Evolutionary conservation across 2,329 filamentous ascomycete species (phyloP).

Genomic region (Ilyonectria robusta): DNA sequence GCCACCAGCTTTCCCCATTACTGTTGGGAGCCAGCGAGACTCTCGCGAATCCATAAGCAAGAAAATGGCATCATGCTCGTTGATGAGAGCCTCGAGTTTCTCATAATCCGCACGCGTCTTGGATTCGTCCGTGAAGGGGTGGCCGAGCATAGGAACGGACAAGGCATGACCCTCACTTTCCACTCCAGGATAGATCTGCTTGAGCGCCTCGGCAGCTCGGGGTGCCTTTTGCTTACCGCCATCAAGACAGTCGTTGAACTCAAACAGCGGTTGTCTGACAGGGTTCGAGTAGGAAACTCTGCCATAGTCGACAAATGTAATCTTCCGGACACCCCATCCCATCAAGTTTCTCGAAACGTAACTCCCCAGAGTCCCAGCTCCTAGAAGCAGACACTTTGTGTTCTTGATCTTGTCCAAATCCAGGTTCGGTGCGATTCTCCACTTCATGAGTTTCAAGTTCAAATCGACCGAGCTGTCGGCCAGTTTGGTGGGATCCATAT

Average conservation of each 20-base stretch:
- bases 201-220: slow-evolving; percentile 83
- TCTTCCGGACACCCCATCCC: slow-evolving; percentile 95
- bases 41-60: slow-evolving; percentile 98
- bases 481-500: slow-evolving; percentile 90
- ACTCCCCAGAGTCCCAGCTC: slow-evolving; percentile 92
- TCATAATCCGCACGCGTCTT: slow-evolving; percentile 82
- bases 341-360: slow-evolving; percentile 94
- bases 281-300: slow-evolving; percentile 96
- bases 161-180: slow-evolving; percentile 85
- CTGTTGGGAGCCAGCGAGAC: slow-evolving; percentile 93
- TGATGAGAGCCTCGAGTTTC: slow-evolving; percentile 79
- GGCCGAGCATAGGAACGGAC: slow-evolving; percentile 95
- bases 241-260: slow-evolving; percentile 88
- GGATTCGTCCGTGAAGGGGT: slow-evolving; percentile 82
- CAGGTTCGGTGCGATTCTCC: slow-evolving; percentile 91
- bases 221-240: slow-evolving; percentile 89
- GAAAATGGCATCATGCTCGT: slow-evolving; percentile 92
- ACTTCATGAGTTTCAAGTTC: slow-evolving; percentile 98
- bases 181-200: slow-evolving; percentile 91
- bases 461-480: slow-evolving; percentile 96
- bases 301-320: slow-evolving; percentile 96
- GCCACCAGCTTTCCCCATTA: slow-evolving; percentile 92
- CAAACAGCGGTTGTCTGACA: slow-evolving; percentile 92
- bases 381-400: slow-evolving; percentile 90
- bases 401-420: slow-evolving; percentile 91